Evolutionary conservation across 768 basidiomycete genomes (phyloP), one percentile per base, ranked within the genome.

Genomic region (Hygrophorus pudorinus): DNA sequence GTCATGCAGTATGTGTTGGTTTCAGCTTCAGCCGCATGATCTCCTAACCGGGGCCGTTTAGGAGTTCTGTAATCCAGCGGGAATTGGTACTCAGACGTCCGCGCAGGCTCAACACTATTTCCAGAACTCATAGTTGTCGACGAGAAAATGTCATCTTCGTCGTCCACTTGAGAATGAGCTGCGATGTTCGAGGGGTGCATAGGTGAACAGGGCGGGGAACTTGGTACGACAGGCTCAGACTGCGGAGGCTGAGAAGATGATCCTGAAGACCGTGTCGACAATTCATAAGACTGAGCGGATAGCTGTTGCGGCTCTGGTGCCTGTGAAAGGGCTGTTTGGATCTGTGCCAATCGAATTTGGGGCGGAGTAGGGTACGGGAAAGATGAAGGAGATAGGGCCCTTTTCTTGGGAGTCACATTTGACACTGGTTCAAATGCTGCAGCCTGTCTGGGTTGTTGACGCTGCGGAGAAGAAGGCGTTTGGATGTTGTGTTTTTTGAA

Each of bases 341-440:
- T 20, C 13, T 32, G 11, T 14, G 39, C 18, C 28, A 41, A 32
- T 12, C 29, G 41, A 10, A 47, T 14, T 17, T 12, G 18, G 20
- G 29, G n/a, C 13, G 6, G 30, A 30, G 12, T 48, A 59, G 18
- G 49, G 72, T 14, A 5, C 9, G 38, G 4, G 5, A 4, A 18
- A 17, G 9, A 2, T 7, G 24, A 24, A n/a, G 38, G 38, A 7
- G 38, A 39, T 9, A n/a, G 9, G 24, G 10, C 29, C 27, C 72
- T 53, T 30, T 11, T 41, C 29, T 29, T 14, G 4, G 40, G 27
- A 9, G 38, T 10, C 9, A 24, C 24, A 9, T 20, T 39, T 17
- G 38, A 36, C 4, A 18, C 27, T 12, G 24, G 17, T 20, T 17
- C 18, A 10, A n/a, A n/a, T n/a, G n/a, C n/a, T n/a, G n/a, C n/a